These are phyloP conservation scores for Juncus effusus DNA, from an alignment of 176 grass and related monocot species.

Conservation along the genomic window DNA sequence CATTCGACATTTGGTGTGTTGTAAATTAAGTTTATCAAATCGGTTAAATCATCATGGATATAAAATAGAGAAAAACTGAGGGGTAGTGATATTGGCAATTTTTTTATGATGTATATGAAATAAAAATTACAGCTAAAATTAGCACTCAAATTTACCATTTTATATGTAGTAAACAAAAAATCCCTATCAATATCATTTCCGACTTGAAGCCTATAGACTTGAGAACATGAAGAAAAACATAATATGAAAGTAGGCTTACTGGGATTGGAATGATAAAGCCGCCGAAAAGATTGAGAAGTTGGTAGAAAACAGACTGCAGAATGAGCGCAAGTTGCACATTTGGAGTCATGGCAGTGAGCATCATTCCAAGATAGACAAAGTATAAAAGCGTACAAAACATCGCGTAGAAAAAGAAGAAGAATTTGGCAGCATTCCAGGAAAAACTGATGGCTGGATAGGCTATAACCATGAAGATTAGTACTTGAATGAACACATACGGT, in stretches of 20 bases:
- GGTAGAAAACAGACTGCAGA: slow-evolving; percentile 49
- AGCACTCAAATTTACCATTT: too few relatives aligned
- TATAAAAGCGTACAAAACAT: slow-evolving; percentile 36
- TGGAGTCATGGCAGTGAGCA: slow-evolving; percentile 52
- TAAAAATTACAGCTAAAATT: too few relatives aligned
- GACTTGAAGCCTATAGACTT: too few relatives aligned
- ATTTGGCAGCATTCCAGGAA: slow-evolving; percentile 28
- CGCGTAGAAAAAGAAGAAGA: slow-evolving; percentile 31
- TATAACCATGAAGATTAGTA: slow-evolving; percentile 41
- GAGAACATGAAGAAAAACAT: too few relatives aligned
- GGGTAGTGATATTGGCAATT: too few relatives aligned
- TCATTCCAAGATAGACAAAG: slow-evolving; percentile 58
- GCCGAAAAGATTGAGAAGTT: slow-evolving; percentile 42
- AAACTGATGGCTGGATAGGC: slow-evolving; percentile 53
- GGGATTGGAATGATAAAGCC: slow-evolving; percentile 49
- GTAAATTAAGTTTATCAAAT: too few relatives aligned
- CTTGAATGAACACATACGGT: slow-evolving; percentile 43
- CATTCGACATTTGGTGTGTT: too few relatives aligned
- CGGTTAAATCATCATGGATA: too few relatives aligned
- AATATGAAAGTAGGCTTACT: slow-evolving; percentile 32
- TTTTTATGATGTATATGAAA: too few relatives aligned
- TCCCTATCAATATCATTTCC: too few relatives aligned
- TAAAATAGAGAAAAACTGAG: too few relatives aligned
- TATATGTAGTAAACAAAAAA: too few relatives aligned
- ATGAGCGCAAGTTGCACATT: slow-evolving; percentile 55